A percentile compares a stretch with the other conserved stretches of the same genome.
Conservation (phyloP, 306 rosid species). For the Cucurbita ficifolia region DNA sequence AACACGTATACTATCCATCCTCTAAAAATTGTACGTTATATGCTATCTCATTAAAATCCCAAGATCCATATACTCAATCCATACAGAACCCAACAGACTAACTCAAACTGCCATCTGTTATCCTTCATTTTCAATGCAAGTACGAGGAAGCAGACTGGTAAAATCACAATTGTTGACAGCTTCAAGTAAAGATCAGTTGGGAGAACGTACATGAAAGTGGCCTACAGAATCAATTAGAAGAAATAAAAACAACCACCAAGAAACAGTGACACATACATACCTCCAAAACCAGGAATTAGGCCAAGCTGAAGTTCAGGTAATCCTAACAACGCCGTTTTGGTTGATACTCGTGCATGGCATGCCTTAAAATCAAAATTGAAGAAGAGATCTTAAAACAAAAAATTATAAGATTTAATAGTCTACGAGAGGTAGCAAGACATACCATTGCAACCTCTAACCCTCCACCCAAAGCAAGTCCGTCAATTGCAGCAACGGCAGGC, state of each 20-base stretch:
- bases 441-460: conserved; percentile 98
- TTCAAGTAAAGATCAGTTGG: not conserved
- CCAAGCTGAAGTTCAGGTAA: conserved; percentile 99
- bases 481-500: conserved; percentile 92
- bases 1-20: not conserved
- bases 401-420: not conserved
- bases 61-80: not conserved
- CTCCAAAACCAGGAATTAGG: conserved; percentile 96
- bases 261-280: conserved; percentile 17
- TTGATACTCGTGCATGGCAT: conserved; percentile 80
- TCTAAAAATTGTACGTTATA: not conserved
- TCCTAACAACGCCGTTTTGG: conserved; percentile 75
- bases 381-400: not conserved
- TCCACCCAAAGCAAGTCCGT: conserved; percentile 97
- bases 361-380: conserved; percentile 29
- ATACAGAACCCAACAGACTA: not conserved
- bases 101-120: not conserved
- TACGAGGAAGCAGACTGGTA: not conserved
- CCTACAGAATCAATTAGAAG: not conserved
- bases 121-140: not conserved
- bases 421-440: conserved; percentile 11
- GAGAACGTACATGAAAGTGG: not conserved
- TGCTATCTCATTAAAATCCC: not conserved
- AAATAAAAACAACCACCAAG: not conserved
- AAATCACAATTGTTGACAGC: not conserved